phyloP scores from a whole-genome alignment of 2,329 filamentous ascomycete species.

The Beauveria brongniartii region DNA sequence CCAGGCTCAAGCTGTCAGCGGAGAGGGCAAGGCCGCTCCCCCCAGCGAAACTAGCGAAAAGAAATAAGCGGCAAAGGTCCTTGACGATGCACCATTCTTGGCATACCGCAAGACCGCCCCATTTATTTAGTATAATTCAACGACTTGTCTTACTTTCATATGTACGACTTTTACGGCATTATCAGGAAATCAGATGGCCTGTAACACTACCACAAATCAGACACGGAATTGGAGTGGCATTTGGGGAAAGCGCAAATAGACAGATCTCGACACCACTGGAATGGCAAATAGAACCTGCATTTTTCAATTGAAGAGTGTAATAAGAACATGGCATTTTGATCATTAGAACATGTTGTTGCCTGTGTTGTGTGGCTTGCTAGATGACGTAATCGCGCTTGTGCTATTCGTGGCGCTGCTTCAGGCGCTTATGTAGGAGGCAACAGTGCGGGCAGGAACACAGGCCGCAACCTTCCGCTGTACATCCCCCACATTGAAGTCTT shows the following conservation, averaged over 20 bases:
- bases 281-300: constrained; percentile 12
- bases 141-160: constrained; percentile 13
- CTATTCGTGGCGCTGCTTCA: neutral
- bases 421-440: neutral
- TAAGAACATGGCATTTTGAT: no score
- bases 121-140: constrained; percentile 12
- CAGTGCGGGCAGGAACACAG: neutral
- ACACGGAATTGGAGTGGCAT: constrained; percentile 9
- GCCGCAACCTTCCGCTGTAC: neutral
- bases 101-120: neutral
- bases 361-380: neutral
- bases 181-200: constrained; percentile 7
- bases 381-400: constrained; percentile 6
- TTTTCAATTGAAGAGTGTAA: neutral
- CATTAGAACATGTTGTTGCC: neutral
- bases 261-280: constrained; percentile 12
- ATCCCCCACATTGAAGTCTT: constrained; percentile 5
- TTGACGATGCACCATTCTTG: neutral
- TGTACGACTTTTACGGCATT: constrained; percentile 13
- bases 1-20: neutral
- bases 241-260: constrained; percentile 12
- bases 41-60: constrained; percentile 9
- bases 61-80: constrained; percentile 2
- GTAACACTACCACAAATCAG: constrained; percentile 11
- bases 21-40: neutral